A percentile compares a stretch with the other conserved stretches of the same genome.
phyloP scores from a whole-genome alignment of 1,139 yeast genomes.

The Debaryomyces sp. region DNA sequence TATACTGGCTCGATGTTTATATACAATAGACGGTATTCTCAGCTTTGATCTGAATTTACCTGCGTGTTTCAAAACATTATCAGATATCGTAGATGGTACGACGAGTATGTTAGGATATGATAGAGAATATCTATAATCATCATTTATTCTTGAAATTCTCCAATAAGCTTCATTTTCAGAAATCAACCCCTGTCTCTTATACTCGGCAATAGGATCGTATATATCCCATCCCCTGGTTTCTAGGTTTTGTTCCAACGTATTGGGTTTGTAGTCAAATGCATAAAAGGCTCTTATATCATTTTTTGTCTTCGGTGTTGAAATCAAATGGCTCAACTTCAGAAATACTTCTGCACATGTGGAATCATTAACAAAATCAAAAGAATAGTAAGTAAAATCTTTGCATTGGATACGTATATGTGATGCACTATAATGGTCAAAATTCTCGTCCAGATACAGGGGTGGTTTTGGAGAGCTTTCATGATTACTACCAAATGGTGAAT shows the following conservation, averaged over 20 bases:
- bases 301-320: conserved; percentile 41
- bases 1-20: conserved; percentile 57
- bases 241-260: conserved; percentile 63
- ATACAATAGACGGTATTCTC: conserved; percentile 81
- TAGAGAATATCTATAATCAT: conserved; percentile 66
- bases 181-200: conserved; percentile 60
- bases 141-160: conserved; percentile 71
- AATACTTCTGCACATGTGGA: conserved; percentile 68
- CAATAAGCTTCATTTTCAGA: conserved; percentile 42
- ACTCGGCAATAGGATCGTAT: conserved; percentile 67
- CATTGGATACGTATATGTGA: conserved; percentile 70
- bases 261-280: conserved; percentile 53
- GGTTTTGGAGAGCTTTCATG: conserved; percentile 11
- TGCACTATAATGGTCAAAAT: conserved; percentile 48
- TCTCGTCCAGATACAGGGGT: conserved; percentile 17
- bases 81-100: conserved; percentile 77
- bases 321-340: conserved; percentile 67
- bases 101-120: conserved; percentile 73
- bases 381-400: conserved; percentile 83
- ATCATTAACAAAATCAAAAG: conserved; percentile 71
- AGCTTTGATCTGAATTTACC: conserved; percentile 83
- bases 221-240: conserved; percentile 69
- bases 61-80: conserved; percentile 80
- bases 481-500: conserved; percentile 3
- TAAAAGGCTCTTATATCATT: conserved; percentile 47